Base-by-base conservation (phyloP, 2,329 filamentous ascomycete species). In the Sclerotinia nivalis region DNA sequence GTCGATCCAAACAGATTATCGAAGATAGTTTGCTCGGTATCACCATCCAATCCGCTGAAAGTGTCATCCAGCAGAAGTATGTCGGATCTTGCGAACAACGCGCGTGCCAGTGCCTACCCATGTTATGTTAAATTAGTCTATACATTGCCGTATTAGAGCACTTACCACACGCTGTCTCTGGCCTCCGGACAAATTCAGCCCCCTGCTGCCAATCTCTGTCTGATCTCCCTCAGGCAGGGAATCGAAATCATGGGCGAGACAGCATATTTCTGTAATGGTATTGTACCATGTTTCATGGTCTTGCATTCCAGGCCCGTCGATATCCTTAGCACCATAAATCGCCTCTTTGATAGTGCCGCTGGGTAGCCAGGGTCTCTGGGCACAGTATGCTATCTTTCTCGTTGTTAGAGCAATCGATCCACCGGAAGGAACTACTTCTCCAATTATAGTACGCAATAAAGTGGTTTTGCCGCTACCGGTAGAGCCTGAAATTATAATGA, bases 1-100 rank as follows among this genome's bases (percentile, higher is more conserved):
- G 76, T 70, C 2, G 73, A 52, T 0, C 81, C 80, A 5, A 86
- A 74, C 0, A 86, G 75, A 4, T 79, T 78, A 13, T 80, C 74
- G 50, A 85, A 83, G 5, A 86, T 77, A 2, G 77, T 72, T 9
- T 79, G 74, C 15, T 82, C 78, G 0, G 85, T 87, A 5, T 80
- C 76, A 1, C 79, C 77, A 69, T 85, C 84, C 2, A 85, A 77
- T 0, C 80, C 81, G 61, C 83, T 83, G 49, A 85, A 80, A 0
- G 80, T 75, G 66, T 86, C 83, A 69, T 86, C 84, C 0, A 86
- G 74, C 4, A 86, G 45, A 0, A 84, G 25, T 0, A 84, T 75
- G 1, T 79, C 73, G 9, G 74, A 77, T 12, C 78, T 72, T 0
- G 81, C 78, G 70, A 84, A 86, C 0, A 86, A 74, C 1, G 84